Evolutionary conservation across 2,329 filamentous ascomycete genomes (phyloP).

Genomic region (Neoscytalidium dimidiatum): DNA sequence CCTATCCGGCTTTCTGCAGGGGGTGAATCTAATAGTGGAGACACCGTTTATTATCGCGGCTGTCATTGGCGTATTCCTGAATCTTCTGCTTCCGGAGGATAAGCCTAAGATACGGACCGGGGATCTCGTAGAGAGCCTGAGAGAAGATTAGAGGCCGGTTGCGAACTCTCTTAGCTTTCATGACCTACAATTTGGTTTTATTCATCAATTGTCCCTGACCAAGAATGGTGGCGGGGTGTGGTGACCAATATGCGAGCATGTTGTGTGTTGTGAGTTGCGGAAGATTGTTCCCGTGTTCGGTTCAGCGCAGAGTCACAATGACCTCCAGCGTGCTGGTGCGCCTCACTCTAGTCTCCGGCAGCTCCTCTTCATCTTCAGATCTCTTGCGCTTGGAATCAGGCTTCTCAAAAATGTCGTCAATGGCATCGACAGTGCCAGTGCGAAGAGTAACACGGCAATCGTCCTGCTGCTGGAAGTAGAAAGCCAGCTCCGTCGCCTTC

Average conservation of each 20-base stretch:
- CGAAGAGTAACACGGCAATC: constrained; percentile 61
- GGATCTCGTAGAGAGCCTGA: constrained; percentile 19
- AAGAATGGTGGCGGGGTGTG: too few relatives aligned
- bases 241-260: too few relatives aligned
- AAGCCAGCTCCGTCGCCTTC: constrained; percentile 62
- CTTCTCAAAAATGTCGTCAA: constrained; percentile 63
- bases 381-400: constrained; percentile 19
- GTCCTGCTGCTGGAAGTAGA: constrained; percentile 64
- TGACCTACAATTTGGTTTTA: neutral
- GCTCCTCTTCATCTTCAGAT: constrained; percentile 27
- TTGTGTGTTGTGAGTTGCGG: neutral
- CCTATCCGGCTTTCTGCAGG: constrained; percentile 44
- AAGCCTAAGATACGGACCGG: neutral
- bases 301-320: constrained; percentile 28
- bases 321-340: constrained; percentile 34
- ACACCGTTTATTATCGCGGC: constrained; percentile 46
- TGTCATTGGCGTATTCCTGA: constrained; percentile 41
- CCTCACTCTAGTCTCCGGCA: constrained; percentile 44
- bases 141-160: neutral
- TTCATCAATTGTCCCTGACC: too few relatives aligned
- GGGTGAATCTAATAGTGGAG: constrained; percentile 43
- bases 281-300: neutral
- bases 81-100: constrained; percentile 43
- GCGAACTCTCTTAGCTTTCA: too few relatives aligned
- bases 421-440: constrained; percentile 64